A percentile compares a stretch with the other conserved stretches of the same genome.
phyloP scores from a whole-genome alignment of 768 basidiomycete genomes.

The Tylopilus rubrobrunneus region DNA sequence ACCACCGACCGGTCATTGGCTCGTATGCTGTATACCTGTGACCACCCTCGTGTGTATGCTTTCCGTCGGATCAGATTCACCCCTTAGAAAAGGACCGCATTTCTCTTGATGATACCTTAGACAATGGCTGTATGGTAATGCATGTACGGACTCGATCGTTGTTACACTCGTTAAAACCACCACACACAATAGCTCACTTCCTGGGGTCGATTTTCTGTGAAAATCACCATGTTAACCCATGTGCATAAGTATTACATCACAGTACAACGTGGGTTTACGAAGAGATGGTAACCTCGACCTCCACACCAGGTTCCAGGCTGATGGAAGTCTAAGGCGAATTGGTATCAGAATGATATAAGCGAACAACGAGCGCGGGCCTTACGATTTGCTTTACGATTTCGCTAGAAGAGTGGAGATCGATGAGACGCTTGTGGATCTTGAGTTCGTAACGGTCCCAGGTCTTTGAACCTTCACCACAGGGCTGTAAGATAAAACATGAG shows the following conservation, averaged over 20 bases:
- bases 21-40: constrained; percentile 67
- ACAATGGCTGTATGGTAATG: constrained; percentile 11
- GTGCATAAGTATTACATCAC: not conserved
- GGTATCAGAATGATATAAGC: constrained; percentile 4
- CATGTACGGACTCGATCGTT: constrained; percentile 10
- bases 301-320: constrained; percentile 98
- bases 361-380: constrained; percentile 32
- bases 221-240: not conserved
- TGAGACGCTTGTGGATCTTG: constrained; percentile 99
- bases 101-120: constrained; percentile 18
- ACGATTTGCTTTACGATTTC: constrained; percentile 99
- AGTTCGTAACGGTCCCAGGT: constrained; percentile 99
- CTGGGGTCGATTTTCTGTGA: not conserved
- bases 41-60: constrained; percentile 12
- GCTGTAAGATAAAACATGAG: constrained; percentile 41
- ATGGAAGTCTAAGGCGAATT: constrained; percentile 75
- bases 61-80: constrained; percentile 5
- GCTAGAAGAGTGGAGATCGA: constrained; percentile 97
- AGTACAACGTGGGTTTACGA: constrained; percentile 37
- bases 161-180: constrained; percentile 11
- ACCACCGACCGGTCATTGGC: constrained; percentile 84
- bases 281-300: constrained; percentile 97
- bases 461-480: constrained; percentile 99
- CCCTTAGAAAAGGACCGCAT: constrained; percentile 3
- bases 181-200: constrained; percentile 3